A percentile compares a stretch with the other conserved stretches of the same genome.
Evolutionary conservation across 1,139 yeast species (phyloP).

Genomic region (Scheffersomyces titani): DNA sequence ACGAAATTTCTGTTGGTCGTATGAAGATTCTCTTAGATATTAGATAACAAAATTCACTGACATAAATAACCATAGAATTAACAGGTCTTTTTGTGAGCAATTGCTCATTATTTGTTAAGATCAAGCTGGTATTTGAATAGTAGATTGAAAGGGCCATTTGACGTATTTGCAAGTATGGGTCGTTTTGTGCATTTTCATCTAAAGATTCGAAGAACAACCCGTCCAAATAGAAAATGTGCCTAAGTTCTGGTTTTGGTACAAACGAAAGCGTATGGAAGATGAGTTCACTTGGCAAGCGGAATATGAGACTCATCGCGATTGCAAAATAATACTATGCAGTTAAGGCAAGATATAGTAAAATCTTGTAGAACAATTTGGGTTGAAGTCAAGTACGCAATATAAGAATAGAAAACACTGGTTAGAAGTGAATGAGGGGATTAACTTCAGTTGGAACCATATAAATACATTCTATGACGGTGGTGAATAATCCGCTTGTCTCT

Average conservation of each 20-base stretch:
- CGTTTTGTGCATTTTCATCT: not conserved
- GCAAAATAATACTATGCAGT: not conserved
- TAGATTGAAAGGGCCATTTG: conserved; percentile 20
- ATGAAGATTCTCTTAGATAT: conserved; percentile 16
- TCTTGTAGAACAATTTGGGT: not conserved
- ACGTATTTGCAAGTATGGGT: conserved; percentile 12
- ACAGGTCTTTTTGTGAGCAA: conserved; percentile 1
- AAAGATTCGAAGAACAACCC: conserved; percentile 4
- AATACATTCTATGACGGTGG: not conserved
- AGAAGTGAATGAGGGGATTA: not conserved
- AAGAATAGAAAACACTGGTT: not conserved
- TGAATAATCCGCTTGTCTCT: not conserved
- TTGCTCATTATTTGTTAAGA: conserved; percentile 13
- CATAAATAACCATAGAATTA: conserved; percentile 3
- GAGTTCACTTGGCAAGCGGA: conserved; percentile 15
- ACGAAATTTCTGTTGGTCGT: conserved; percentile 19
- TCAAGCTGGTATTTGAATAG: conserved; percentile 11
- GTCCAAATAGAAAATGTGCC: conserved; percentile 14
- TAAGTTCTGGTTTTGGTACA: conserved; percentile 16
- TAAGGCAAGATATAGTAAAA: not conserved
- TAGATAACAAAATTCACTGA: conserved; percentile 15
- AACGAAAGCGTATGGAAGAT: conserved; percentile 14
- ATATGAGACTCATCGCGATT: conserved; percentile 1
- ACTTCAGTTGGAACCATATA: not conserved
- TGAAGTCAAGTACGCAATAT: not conserved